These are phyloP conservation scores for Paecilomyces variotii DNA, from an alignment of 2,329 filamentous ascomycete species.

Conservation along the genomic window DNA sequence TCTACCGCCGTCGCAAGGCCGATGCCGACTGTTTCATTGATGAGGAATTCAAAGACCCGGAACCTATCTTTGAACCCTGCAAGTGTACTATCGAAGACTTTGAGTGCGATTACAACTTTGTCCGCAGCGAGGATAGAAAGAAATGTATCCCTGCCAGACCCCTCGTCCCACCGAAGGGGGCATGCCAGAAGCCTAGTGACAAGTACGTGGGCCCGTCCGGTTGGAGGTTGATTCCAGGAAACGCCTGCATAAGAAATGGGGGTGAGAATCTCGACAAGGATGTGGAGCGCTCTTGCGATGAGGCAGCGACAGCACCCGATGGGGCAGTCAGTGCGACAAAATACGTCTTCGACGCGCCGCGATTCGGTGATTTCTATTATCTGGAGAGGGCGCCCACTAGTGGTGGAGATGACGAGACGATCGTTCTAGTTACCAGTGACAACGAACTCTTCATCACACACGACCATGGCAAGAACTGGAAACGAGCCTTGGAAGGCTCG, in stretches of 20 bases:
- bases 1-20: constrained; percentile 75
- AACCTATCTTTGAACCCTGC: constrained; percentile 64
- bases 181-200: constrained; percentile 63
- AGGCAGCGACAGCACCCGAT: constrained; percentile 46
- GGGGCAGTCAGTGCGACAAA: constrained; percentile 59
- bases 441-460: constrained; percentile 64
- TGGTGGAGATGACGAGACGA: constrained; percentile 61
- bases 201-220: constrained; percentile 81
- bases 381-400: constrained; percentile 67
- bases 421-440: constrained; percentile 53
- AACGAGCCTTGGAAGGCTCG: constrained; percentile 60
- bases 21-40: constrained; percentile 83
- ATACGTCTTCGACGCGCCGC: constrained; percentile 54
- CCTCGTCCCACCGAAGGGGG: constrained; percentile 59
- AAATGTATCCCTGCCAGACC: constrained; percentile 60
- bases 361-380: constrained; percentile 58
- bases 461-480: constrained; percentile 86
- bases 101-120: constrained; percentile 93
- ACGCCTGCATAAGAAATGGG: constrained; percentile 57
- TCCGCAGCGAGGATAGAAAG: constrained; percentile 55
- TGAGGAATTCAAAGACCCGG: constrained; percentile 71
- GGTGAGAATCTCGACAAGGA: constrained; percentile 61
- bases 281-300: constrained; percentile 70
- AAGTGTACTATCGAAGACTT: constrained; percentile 79
- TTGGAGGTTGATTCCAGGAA: constrained; percentile 83